These are phyloP conservation scores for Chytriomyces sp. DNA, from an alignment of 192 early-diverging fungal genomes.

Conservation along the genomic window DNA sequence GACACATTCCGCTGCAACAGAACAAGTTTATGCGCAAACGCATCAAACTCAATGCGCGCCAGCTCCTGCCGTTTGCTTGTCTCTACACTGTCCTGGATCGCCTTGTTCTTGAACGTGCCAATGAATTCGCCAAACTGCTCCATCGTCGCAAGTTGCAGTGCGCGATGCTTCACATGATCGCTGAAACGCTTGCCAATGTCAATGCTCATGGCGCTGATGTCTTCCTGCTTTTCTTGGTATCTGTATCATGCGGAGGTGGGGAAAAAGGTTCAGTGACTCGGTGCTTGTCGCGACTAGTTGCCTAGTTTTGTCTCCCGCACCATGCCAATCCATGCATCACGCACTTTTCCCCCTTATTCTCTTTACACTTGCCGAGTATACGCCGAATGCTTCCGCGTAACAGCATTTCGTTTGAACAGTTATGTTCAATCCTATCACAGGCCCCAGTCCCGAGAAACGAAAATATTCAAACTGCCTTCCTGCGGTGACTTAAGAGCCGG, in stretches of 20 bases:
- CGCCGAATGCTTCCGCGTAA: too few species aligned
- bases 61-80: conserved; percentile 50
- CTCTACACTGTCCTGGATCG: conserved; percentile 52
- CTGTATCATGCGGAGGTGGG: conserved; percentile 4
- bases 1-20: conserved; percentile 28
- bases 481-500: too few species aligned
- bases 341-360: too few species aligned
- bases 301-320: not conserved
- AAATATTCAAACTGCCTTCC: not conserved
- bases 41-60: conserved; percentile 51
- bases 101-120: conserved; percentile 50
- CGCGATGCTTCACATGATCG: conserved; percentile 40
- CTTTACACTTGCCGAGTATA: too few species aligned
- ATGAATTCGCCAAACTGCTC: conserved; percentile 46
- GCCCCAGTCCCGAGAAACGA: not conserved
- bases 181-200: conserved; percentile 44
- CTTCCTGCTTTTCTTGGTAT: conserved; percentile 50
- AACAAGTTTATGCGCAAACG: conserved; percentile 42
- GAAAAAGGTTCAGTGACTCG: not conserved
- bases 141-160: conserved; percentile 34
- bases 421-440: too few species aligned
- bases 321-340: not conserved
- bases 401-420: too few species aligned
- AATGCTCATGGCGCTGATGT: conserved; percentile 35
- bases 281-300: not conserved